Percentiles rank a stretch among this genome's conserved stretches.
Conservation (phyloP, 2,329 filamentous ascomycete species). For the Fusarium torulosum region DNA sequence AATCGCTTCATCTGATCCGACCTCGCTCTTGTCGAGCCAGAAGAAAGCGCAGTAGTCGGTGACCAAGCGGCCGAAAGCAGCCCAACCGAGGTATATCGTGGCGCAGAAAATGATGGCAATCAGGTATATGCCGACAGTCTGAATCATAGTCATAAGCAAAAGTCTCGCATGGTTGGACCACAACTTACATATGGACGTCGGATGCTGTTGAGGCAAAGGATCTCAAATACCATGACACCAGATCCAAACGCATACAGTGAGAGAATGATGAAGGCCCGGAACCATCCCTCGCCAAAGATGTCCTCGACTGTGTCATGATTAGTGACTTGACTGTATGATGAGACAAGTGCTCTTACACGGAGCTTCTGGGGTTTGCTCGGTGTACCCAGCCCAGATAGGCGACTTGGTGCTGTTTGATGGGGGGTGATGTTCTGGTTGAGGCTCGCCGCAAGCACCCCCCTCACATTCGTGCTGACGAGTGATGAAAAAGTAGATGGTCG, state of each 20-base stretch:
- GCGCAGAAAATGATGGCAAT: constrained; percentile 57
- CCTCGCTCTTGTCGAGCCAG: constrained; percentile 62
- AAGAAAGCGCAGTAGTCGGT: constrained; percentile 63
- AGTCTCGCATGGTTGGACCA: fast-evolving
- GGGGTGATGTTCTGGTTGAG: constrained; percentile 11
- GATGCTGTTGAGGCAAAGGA: constrained; percentile 65
- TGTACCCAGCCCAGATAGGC: constrained; percentile 19
- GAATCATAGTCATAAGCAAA: constrained; percentile 27
- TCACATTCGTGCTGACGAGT: constrained; percentile 51
- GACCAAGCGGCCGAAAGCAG: constrained; percentile 59
- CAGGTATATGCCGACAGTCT: constrained; percentile 62
- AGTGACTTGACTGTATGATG: constrained; percentile 39
- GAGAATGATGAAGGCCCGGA: constrained; percentile 61
- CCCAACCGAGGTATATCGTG: constrained; percentile 64
- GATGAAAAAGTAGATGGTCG: constrained; percentile 63
- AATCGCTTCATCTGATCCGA: constrained; percentile 60
- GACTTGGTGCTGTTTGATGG: constrained; percentile 19
- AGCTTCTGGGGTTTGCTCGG: constrained; percentile 20
- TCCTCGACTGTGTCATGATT: constrained; percentile 57
- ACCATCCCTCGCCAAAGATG: constrained; percentile 62
- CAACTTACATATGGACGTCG: constrained; percentile 61
- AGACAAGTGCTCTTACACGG: constrained; percentile 41
- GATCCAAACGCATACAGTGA: constrained; percentile 61
- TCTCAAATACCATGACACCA: constrained; percentile 60
- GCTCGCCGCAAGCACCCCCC: constrained; percentile 26